Base-by-base conservation (phyloP, 2,329 filamentous ascomycete genomes). In the Fusarium cyanostomum region DNA sequence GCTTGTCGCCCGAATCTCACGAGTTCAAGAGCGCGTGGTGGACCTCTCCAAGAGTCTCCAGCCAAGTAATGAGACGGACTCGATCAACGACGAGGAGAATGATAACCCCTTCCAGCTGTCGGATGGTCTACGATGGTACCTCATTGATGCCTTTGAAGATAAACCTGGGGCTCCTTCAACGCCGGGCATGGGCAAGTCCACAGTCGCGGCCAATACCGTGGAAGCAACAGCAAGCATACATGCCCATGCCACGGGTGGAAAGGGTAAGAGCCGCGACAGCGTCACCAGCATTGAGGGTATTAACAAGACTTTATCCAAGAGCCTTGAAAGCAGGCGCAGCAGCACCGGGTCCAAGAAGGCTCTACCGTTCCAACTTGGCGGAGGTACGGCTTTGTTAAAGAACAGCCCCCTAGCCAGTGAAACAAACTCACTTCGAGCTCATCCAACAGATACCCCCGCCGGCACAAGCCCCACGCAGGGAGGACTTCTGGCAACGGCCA, bases 61-160 rank as follows among this genome's bases (percentile, higher is more conserved):
- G 50, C 77, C 75, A 56, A 72, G 67, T 64, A 79, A 74, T 15
- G 83, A 84, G 59, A 80, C 79, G 2, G 83, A 84, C 56, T 84
- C 82, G 2, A 70, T 81, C 30, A 82, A 81, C 45, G 84, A 86
- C 11, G 88, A 89, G 35, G 92, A 96, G 65, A 93, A 97, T 63
- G 95, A 98, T 66, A 99, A 99, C 72, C 95, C 95, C 0, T 99
- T 99, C 75, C 94, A 97, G 70, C 84, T 99, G 11, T 97, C 93
- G 0, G 95, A 99, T 71, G 95, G 95, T 4, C 80, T 99, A 43
- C 88, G 94, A 30, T 99, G 95, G 95, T 98, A 97, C 77, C 85
- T 99, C 7, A 89, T 99, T 31, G 94, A 99, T 73, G 95, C 95
- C 0, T 84, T 87, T 2, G 95, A 99, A 77, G 95, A 99, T 77